Base-by-base conservation (phyloP, 495 filamentous ascomycete genomes). In the Aspergillus kassunensis region DNA sequence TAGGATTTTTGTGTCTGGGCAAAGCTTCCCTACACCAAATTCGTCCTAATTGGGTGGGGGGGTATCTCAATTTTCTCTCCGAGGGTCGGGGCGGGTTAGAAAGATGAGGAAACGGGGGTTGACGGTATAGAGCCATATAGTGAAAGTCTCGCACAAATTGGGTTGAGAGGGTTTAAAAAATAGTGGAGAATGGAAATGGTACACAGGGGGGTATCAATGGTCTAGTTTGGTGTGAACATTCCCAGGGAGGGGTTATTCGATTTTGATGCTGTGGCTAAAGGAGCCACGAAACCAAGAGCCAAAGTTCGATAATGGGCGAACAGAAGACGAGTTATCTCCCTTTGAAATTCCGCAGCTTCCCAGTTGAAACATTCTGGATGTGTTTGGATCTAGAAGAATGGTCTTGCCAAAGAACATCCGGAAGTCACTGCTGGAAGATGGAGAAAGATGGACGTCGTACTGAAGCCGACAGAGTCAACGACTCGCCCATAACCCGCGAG, bases 121-220 rank as follows among this genome's bases (percentile, higher is more conserved):
- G 36, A 45, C 11, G 44, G 31, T 44, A 53, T 20, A 33, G 31
- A 46, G 33, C 37, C 36, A 30, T 27, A 46, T 40, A 40, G 23
- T 54, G 15, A 34, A 34, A 23, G 35, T 11, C 46, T 34, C 34
- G 35, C 47, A 42, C 42, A 24, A 47, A 56, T 51, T 27, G 34
- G 18, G 16, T 25, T 16, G 47, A 6, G 25, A 47, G 41, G 16
- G 11, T 18, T 37, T 27, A 36, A 31, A 43, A 46, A 31, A 51
- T 18, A 51, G 54, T 51, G 48, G 54, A 51, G 54, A 51, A 51
- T 16, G 13, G 24, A 16, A 42, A 56, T 16, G 18, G 18, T 16
- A 41, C 16, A 42, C 27, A 29, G 15, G 42, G 19, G 42, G 25
- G 42, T 30, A 55, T 30, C 40, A 27, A 27, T 42, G 43, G 48